A percentile compares a stretch with the other conserved stretches of the same genome.
Conservation (phyloP, 192 early-diverging fungal genomes). For the Funneliformis geosporum region DNA sequence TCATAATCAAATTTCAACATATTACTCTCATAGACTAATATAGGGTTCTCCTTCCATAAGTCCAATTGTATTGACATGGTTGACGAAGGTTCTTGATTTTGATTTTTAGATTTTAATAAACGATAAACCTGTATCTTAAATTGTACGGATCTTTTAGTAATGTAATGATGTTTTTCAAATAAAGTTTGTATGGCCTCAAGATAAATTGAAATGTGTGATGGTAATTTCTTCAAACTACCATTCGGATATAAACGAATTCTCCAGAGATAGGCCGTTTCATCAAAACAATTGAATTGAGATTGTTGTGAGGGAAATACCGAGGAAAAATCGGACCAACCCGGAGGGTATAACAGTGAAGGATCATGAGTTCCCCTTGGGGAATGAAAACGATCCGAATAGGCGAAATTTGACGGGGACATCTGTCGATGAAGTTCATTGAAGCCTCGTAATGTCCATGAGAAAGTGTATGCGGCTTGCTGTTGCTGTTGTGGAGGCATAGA, state of each 20-base stretch:
- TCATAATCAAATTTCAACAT: neutral
- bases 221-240: slow-evolving; percentile 5
- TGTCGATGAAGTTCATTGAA: neutral
- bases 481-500: neutral
- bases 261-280: slow-evolving; percentile 16
- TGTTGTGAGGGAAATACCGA: neutral
- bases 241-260: slow-evolving; percentile 20
- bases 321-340: neutral
- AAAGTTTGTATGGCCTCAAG: slow-evolving; percentile 16
- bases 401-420: neutral
- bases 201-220: slow-evolving; percentile 7
- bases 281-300: neutral
- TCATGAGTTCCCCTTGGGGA: neutral
- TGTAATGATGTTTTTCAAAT: slow-evolving; percentile 7
- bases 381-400: neutral
- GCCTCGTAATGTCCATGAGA: neutral
- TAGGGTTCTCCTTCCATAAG: neutral
- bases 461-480: neutral
- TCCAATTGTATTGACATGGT: neutral
- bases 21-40: neutral
- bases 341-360: neutral
- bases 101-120: neutral
- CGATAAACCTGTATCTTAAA: slow-evolving; percentile 11
- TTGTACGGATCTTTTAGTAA: neutral
- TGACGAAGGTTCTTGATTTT: neutral